Conservation (phyloP, 2,329 filamentous ascomycete genomes). For the Herpotrichia juniperi region DNA sequence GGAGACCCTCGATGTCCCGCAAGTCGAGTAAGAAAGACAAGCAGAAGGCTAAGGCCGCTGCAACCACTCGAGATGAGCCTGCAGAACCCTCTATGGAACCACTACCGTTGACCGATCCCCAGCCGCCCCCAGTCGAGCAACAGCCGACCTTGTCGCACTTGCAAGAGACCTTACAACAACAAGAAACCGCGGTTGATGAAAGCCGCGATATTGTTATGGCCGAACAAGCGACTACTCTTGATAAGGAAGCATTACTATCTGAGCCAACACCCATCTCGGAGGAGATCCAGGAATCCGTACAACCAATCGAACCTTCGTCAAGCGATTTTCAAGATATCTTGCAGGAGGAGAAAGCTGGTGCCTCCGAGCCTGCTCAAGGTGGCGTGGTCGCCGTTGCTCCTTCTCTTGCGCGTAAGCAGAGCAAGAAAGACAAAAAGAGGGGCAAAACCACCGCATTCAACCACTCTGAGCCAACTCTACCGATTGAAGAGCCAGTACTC, state of each 20-base stretch:
- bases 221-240: background rate
- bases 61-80: conserved; percentile 9
- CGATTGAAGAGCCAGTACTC: conserved; percentile 5
- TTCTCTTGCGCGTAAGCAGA: conserved; percentile 26
- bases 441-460: conserved; percentile 16
- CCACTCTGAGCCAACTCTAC: conserved; percentile 9
- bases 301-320: background rate
- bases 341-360: conserved; percentile 13
- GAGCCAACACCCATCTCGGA: background rate
- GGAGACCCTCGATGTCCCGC: background rate
- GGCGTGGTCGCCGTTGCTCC: conserved; percentile 17
- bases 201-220: background rate
- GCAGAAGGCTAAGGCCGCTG: conserved; percentile 12
- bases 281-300: background rate
- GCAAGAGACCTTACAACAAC: background rate
- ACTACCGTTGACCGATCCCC: background rate
- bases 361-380: conserved; percentile 1
- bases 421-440: conserved; percentile 38
- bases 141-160: background rate
- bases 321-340: background rate
- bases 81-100: background rate
- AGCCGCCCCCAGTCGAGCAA: background rate
- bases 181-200: background rate
- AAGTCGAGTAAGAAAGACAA: conserved; percentile 19
- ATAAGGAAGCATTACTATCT: background rate